Conservation (phyloP, 495 filamentous ascomycete genomes). For the Daldinia grandis region DNA sequence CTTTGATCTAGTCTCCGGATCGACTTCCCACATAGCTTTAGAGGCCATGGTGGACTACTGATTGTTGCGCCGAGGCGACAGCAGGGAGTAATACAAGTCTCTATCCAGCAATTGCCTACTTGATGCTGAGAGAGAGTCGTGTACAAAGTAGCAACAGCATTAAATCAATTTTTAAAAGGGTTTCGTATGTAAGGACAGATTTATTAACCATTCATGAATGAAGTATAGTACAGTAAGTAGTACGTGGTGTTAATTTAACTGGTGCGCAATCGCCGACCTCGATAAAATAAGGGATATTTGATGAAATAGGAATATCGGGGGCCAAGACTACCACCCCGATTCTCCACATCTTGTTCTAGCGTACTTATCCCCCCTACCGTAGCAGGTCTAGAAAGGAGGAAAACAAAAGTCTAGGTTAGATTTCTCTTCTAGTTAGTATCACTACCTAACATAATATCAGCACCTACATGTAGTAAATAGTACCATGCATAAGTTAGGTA, state of each 20-base stretch:
- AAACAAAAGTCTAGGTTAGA: conserved; percentile 13
- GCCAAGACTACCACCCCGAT: conserved; percentile 24
- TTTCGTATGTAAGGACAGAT: not conserved
- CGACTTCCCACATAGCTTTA: conserved; percentile 92
- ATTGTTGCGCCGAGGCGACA: conserved; percentile 21
- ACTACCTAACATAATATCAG: not conserved
- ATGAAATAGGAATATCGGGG: conserved; percentile 32
- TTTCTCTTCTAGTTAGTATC: not conserved
- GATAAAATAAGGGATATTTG: conserved; percentile 28
- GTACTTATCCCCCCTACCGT: not conserved
- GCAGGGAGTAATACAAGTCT: not conserved
- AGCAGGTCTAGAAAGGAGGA: not conserved
- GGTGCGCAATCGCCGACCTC: conserved; percentile 9
- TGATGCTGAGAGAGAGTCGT: conserved; percentile 17
- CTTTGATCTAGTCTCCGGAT: conserved; percentile 93
- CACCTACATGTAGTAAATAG: not conserved
- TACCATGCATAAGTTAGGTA: no score
- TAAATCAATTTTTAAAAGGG: not conserved
- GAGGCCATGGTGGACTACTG: conserved; percentile 50
- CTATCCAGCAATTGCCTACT: conserved; percentile 15
- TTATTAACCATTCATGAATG: not conserved
- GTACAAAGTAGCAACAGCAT: not conserved
- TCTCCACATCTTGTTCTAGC: conserved; percentile 14
- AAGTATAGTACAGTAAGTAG: not conserved
- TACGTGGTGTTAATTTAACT: conserved; percentile 29